Evolutionary conservation across 2,329 filamentous ascomycete species (phyloP).

Genomic region (Exophiala calicioides): DNA sequence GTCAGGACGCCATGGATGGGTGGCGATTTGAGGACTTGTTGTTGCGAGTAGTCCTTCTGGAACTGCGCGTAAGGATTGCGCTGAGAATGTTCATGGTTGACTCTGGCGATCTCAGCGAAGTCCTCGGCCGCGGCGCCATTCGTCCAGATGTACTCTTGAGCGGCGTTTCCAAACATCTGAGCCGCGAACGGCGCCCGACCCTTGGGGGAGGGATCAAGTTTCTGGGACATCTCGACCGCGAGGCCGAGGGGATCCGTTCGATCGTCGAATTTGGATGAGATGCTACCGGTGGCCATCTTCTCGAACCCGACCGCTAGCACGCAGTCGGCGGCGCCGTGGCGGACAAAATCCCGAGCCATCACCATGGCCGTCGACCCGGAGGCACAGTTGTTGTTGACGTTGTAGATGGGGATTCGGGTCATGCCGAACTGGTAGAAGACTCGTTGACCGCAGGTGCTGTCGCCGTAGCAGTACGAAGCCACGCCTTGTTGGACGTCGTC

Average conservation of each 20-base stretch:
- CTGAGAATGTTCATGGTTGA: conserved; percentile 90
- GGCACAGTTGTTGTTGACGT: conserved; percentile 92
- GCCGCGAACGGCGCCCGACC: no score
- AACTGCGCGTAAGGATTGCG: conserved; percentile 98
- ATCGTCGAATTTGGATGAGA: conserved; percentile 83
- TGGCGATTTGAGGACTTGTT: conserved; percentile 73
- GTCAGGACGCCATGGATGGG: conserved; percentile 86
- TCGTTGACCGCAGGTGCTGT: conserved; percentile 90
- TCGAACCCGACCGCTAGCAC: conserved; percentile 92
- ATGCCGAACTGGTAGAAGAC: conserved; percentile 99
- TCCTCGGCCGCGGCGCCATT: conserved; percentile 81
- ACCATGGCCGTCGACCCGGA: conserved; percentile 87
- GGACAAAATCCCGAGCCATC: conserved; percentile 77
- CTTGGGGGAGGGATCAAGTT: no score
- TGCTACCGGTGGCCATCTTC: conserved; percentile 90
- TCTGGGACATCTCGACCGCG: conserved; percentile 70
- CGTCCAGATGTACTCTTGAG: conserved; percentile 92
- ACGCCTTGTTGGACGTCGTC: conserved; percentile 93
- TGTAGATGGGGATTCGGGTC: conserved; percentile 94
- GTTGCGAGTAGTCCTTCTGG: conserved; percentile 82
- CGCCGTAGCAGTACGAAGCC: conserved; percentile 96
- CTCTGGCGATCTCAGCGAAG: conserved; percentile 89
- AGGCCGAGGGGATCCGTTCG: conserved; percentile 76
- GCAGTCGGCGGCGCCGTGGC: conserved; percentile 78
- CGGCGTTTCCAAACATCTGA: conserved; percentile 94